phyloP scores from a whole-genome alignment of 768 basidiomycete genomes.

The Suillus subluteus region DNA sequence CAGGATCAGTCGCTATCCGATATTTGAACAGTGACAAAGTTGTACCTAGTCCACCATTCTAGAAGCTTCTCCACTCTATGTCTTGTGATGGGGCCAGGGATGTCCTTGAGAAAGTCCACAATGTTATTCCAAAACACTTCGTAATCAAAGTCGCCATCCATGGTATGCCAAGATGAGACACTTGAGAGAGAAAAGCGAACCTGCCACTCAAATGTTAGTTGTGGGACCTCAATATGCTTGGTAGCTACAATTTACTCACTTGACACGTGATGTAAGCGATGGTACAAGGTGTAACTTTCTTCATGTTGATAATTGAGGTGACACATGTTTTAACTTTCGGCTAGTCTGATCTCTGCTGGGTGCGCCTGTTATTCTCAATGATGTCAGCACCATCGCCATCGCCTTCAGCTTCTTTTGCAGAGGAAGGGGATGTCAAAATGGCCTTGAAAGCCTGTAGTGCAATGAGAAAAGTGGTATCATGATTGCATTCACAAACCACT shows the following conservation, averaged over 20 bases:
- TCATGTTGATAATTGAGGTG: not conserved
- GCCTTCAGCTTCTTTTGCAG: not conserved
- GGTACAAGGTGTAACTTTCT: constrained; percentile 13
- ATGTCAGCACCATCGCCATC: constrained; percentile 7
- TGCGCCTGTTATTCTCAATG: not conserved
- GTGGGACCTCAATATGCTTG: not conserved
- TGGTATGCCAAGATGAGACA: constrained; percentile 9
- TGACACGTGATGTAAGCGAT: constrained; percentile 32
- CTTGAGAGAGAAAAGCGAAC: constrained; percentile 20
- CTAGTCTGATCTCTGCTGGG: not conserved
- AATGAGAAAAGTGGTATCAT: not conserved
- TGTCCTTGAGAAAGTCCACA: constrained; percentile 19
- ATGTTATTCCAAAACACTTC: constrained; percentile 19
- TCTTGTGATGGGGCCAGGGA: not conserved
- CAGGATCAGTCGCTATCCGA: not conserved
- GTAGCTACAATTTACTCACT: constrained; percentile 11
- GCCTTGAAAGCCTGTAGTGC: constrained; percentile 15
- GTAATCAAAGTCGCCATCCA: constrained; percentile 16
- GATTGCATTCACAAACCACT: not conserved
- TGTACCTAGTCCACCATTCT: constrained; percentile 19
- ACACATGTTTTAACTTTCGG: constrained; percentile 1
- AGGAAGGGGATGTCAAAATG: constrained; percentile 21
- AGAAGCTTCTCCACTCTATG: constrained; percentile 7
- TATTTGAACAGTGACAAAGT: not conserved
- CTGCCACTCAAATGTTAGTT: constrained; percentile 1